These are phyloP conservation scores for Fusarium mexicanum DNA, from an alignment of 2,329 filamentous ascomycete species.

Conservation along the genomic window DNA sequence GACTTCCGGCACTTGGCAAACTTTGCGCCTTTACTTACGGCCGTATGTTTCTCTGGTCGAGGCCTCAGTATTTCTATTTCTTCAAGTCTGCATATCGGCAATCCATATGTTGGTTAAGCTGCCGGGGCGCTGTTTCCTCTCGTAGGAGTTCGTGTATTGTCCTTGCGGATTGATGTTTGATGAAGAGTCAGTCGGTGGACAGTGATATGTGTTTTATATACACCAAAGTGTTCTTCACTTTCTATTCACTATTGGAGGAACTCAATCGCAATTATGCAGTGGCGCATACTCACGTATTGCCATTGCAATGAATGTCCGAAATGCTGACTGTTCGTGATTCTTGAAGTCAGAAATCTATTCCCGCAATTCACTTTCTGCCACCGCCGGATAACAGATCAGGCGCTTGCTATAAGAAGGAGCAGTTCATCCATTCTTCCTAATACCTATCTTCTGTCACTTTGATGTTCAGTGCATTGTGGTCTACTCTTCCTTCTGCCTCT, in stretches of 20 bases:
- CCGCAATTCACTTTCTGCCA: not conserved
- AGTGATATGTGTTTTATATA: not conserved
- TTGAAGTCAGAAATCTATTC: accelerated
- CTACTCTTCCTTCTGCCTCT: too few relatives aligned
- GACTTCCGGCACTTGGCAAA: accelerated
- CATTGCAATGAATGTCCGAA: not conserved
- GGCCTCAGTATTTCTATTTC: accelerated
- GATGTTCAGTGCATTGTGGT: accelerated
- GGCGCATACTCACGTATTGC: not conserved
- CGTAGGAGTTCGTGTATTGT: not conserved
- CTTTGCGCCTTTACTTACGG: accelerated
- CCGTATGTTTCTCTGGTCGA: accelerated
- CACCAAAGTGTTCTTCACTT: accelerated
- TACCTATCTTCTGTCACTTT: too few relatives aligned
- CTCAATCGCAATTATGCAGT: accelerated
- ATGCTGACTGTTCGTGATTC: accelerated
- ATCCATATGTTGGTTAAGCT: accelerated
- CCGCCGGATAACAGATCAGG: too few relatives aligned
- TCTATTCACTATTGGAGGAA: accelerated
- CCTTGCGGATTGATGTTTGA: not conserved
- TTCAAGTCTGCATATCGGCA: accelerated
- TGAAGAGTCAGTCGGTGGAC: not conserved
- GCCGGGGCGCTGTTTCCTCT: not conserved
- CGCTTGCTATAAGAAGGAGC: accelerated
- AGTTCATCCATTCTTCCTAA: too few relatives aligned